Conservation (phyloP, 495 filamentous ascomycete species). For the Entonaema liquescens region DNA sequence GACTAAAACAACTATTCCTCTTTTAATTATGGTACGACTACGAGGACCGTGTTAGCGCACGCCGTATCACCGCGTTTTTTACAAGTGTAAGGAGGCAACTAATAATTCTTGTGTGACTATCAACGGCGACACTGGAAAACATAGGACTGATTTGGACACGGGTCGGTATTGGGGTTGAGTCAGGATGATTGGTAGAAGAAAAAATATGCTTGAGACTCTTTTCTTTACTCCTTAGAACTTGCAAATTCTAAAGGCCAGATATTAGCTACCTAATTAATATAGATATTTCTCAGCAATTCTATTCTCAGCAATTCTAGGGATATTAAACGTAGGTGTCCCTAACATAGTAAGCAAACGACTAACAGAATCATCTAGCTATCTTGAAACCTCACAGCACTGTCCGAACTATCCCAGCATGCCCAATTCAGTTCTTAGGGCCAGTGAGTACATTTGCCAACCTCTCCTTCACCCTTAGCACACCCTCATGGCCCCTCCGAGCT, state of each 20-base stretch:
- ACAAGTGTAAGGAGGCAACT: not conserved
- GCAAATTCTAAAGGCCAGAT: not conserved
- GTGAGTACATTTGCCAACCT: not conserved
- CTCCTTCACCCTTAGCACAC: conserved; percentile 35
- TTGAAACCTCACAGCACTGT: no score
- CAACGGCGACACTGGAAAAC: not conserved
- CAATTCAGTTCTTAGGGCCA: not conserved
- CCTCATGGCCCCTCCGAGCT: conserved; percentile 28
- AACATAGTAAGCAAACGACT: no score
- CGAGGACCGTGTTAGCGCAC: not conserved
- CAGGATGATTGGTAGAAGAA: not conserved
- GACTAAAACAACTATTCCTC: not conserved
- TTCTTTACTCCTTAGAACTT: not conserved
- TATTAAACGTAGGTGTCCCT: no score
- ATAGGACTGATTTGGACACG: not conserved
- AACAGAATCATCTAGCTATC: not conserved
- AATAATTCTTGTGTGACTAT: not conserved
- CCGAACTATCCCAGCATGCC: not conserved
- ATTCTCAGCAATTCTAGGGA: no score
- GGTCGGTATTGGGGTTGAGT: not conserved
- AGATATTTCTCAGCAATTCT: not conserved
- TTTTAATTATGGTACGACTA: not conserved
- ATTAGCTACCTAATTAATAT: not conserved
- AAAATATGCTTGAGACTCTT: no score
- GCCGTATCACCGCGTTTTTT: not conserved